phyloP scores from a whole-genome alignment of 2,329 filamentous ascomycete genomes.

The Ophiocordyceps sinensis region DNA sequence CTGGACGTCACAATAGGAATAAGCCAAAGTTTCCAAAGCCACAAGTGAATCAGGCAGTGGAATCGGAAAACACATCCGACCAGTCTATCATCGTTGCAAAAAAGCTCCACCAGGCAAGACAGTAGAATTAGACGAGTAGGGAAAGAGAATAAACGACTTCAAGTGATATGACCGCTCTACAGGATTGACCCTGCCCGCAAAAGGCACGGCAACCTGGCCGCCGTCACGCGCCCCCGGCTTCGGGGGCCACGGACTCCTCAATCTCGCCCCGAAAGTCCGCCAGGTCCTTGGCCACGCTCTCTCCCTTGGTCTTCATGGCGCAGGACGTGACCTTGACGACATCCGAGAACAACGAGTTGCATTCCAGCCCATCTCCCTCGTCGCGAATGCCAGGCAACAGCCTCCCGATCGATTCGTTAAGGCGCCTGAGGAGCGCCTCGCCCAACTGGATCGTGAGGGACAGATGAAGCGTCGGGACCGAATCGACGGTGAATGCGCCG shows the following conservation, averaged over 20 bases:
- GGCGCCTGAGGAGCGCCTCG: constrained; percentile 22
- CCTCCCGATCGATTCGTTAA: constrained; percentile 16
- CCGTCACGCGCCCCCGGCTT: neutral
- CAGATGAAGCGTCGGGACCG: constrained; percentile 25
- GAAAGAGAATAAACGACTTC: neutral
- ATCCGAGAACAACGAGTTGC: constrained; percentile 16
- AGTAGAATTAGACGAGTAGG: no score
- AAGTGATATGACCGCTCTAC: neutral
- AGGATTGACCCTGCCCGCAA: no score
- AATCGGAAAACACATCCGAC: no score
- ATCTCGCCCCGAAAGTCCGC: constrained; percentile 18
- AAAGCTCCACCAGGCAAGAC: no score
- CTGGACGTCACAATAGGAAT: no score
- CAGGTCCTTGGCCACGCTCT: constrained; percentile 17
- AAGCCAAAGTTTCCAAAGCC: no score
- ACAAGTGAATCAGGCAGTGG: no score
- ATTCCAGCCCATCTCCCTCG: constrained; percentile 5
- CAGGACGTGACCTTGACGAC: constrained; percentile 17
- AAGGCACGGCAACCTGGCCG: no score
- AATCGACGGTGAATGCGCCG: constrained; percentile 24
- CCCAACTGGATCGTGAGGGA: constrained; percentile 26
- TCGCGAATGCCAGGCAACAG: constrained; percentile 11
- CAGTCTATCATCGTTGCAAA: no score
- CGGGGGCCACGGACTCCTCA: constrained; percentile 15
- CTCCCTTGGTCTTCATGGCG: constrained; percentile 18